Percentiles rank a stretch among this genome's conserved stretches.
phyloP scores from a whole-genome alignment of 1,284 basidiomycete genomes.

The Tylopilus sp. region DNA sequence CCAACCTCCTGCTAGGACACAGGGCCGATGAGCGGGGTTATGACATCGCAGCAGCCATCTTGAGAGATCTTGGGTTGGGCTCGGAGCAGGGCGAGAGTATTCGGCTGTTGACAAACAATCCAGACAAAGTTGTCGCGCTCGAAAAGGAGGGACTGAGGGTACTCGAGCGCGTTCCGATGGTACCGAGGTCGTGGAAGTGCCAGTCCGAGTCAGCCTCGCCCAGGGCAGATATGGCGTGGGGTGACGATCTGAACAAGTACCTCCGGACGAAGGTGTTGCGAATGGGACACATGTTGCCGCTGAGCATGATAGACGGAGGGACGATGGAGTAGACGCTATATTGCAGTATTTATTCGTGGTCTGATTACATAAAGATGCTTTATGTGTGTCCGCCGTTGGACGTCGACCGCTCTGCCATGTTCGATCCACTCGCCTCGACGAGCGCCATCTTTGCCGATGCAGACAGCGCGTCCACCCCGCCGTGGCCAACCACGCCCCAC shows the following conservation, averaged over 20 bases:
- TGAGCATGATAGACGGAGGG: conserved; percentile 42
- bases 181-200: conserved; percentile 82
- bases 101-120: conserved; percentile 93
- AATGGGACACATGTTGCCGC: conserved; percentile 93
- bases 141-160: conserved; percentile 82
- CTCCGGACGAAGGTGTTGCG: conserved; percentile 91
- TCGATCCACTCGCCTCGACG: conserved; percentile 55
- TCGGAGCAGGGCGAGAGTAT: conserved; percentile 60
- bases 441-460: conserved; percentile 43
- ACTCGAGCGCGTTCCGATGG: conserved; percentile 88
- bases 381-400: not conserved
- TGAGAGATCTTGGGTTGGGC: conserved; percentile 84
- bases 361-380: conserved; percentile 23
- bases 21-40: conserved; percentile 94
- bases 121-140: conserved; percentile 92
- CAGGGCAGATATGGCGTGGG: conserved; percentile 76
- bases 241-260: conserved; percentile 93
- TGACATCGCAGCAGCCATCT: conserved; percentile 86
- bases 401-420: conserved; percentile 39
- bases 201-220: conserved; percentile 20
- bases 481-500: conserved; percentile 64
- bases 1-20: conserved; percentile 95
- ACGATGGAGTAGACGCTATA: conserved; percentile 1
- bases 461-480: conserved; percentile 42
- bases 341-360: not conserved